Evolutionary conservation across 2,329 filamentous ascomycete genomes (phyloP).

Genomic region (Biscogniauxia sp.): DNA sequence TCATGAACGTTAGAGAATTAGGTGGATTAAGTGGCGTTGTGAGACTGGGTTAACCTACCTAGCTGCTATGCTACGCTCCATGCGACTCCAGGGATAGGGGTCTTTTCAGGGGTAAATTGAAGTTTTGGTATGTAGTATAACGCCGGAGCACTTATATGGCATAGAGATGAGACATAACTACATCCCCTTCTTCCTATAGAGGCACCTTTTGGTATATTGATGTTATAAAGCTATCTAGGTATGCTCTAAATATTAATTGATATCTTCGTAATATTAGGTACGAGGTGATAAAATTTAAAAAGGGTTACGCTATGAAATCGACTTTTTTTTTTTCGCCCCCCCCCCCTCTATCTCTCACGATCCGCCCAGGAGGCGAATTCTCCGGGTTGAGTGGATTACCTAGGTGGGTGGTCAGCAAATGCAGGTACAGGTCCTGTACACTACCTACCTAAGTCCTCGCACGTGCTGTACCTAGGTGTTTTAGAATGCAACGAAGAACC

Average conservation of each 20-base stretch:
- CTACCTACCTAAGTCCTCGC: too few relatives aligned
- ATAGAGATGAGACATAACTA: not conserved
- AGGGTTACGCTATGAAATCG: too few relatives aligned
- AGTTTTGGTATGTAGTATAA: not conserved
- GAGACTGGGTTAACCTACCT: not conserved
- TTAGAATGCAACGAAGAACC: not conserved
- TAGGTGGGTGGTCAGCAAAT: not conserved
- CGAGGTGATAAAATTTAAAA: too few relatives aligned
- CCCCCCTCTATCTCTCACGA: not conserved
- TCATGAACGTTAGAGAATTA: not conserved
- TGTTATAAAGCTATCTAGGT: not conserved
- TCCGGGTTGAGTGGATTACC: too few relatives aligned
- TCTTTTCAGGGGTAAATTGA: not conserved
- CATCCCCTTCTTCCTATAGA: not conserved
- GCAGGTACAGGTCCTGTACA: not conserved
- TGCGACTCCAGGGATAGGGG: not conserved
- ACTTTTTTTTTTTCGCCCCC: not conserved
- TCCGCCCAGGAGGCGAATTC: too few relatives aligned
- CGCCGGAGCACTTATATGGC: too few relatives aligned
- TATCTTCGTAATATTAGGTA: not conserved
- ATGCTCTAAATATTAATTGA: not conserved
- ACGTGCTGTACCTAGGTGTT: not conserved
- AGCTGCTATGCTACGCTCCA: not conserved
- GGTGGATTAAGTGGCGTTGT: not conserved
- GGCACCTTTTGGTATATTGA: not conserved